Conservation (phyloP, 371 early-diverging fungal genomes). For the Syncephalastrum monosporum region DNA sequence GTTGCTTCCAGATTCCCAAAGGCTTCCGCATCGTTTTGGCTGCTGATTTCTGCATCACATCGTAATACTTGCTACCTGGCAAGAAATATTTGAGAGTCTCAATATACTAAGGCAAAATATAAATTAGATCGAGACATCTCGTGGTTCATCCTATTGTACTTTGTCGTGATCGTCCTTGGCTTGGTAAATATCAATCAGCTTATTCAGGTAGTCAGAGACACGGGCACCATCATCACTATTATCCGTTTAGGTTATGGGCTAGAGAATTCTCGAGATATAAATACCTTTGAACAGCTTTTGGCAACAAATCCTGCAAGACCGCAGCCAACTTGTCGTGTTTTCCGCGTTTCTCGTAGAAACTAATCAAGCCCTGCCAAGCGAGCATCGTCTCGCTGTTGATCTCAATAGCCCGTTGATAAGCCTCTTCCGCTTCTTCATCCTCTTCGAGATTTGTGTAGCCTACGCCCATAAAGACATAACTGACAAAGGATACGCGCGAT, state of each 20-base stretch:
- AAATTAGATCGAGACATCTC: neutral
- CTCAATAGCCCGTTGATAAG: constrained; percentile 70
- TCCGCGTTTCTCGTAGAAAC: constrained; percentile 61
- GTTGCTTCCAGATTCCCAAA: constrained; percentile 52
- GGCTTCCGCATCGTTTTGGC: constrained; percentile 38
- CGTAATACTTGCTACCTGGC: constrained; percentile 50
- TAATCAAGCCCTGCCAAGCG: constrained; percentile 76
- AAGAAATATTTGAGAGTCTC: constrained; percentile 52
- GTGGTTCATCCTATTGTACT: constrained; percentile 16
- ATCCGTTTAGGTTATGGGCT: constrained; percentile 9
- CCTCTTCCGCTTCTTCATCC: constrained; percentile 61
- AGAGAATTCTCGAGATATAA: constrained; percentile 7
- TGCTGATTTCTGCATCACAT: constrained; percentile 39
- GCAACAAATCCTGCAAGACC: constrained; percentile 38
- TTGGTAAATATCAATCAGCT: constrained; percentile 53
- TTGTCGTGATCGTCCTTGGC: constrained; percentile 30
- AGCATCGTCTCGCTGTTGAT: constrained; percentile 58
- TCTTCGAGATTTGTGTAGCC: constrained; percentile 70
- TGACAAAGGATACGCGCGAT: constrained; percentile 9
- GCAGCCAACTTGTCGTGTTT: constrained; percentile 42
- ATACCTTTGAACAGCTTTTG: constrained; percentile 29
- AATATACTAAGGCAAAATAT: constrained; percentile 33
- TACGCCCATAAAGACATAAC: constrained; percentile 78
- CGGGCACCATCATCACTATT: constrained; percentile 57
- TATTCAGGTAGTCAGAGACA: constrained; percentile 56